A percentile compares a stretch with the other conserved stretches of the same genome.
These are phyloP conservation scores for Theobroma grandiflorum DNA, from an alignment of 441 rosid genomes.

Conservation along the genomic window DNA sequence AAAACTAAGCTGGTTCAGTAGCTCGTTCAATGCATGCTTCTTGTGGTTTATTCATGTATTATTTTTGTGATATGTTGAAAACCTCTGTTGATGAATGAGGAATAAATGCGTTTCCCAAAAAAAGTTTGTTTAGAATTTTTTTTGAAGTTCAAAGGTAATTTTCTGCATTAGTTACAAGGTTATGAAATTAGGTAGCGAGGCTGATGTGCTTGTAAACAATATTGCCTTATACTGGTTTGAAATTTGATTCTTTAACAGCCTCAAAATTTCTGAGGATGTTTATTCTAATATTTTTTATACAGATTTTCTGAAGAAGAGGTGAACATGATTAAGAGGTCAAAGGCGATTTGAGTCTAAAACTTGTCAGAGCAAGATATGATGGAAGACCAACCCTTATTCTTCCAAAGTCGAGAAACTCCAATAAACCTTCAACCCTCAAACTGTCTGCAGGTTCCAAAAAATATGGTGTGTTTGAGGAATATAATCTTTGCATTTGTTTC, in stretches of 20 bases:
- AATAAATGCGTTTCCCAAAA: no score
- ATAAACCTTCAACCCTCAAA: constrained; percentile 40
- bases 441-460: constrained; percentile 24
- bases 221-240: not conserved
- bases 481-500: no score
- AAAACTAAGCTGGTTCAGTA: no score
- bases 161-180: not conserved
- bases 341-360: constrained; percentile 33
- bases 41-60: no score
- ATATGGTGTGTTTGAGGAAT: no score
- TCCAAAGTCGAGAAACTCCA: constrained; percentile 44
- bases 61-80: no score
- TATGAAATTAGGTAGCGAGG: not conserved
- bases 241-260: not conserved
- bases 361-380: constrained; percentile 48
- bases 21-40: no score
- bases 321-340: not conserved
- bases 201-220: not conserved
- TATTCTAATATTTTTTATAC: not conserved
- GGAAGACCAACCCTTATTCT: constrained; percentile 41
- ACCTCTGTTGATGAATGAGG: no score
- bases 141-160: not conserved
- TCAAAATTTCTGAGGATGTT: no score
- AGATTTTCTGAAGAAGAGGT: not conserved
- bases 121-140: no score